These are phyloP conservation scores for Dioszegia aurantiaca DNA, from an alignment of 768 basidiomycete species.

Conservation along the genomic window DNA sequence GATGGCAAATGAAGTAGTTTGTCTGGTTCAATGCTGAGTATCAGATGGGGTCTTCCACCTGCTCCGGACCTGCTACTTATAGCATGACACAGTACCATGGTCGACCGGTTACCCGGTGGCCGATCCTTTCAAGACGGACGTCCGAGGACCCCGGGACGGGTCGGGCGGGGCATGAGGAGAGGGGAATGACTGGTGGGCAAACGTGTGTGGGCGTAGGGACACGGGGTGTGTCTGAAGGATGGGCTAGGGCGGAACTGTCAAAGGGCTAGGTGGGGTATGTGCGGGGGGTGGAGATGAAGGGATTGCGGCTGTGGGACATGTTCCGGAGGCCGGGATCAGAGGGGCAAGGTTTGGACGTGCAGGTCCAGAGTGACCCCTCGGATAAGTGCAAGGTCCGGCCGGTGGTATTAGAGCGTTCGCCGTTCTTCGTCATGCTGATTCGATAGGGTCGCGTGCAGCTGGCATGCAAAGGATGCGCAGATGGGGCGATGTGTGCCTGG, in stretches of 20 bases:
- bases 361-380: no score
- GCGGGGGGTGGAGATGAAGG: not conserved
- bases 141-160: not conserved
- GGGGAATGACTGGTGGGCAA: not conserved
- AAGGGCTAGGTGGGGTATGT: not conserved
- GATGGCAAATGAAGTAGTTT: not conserved
- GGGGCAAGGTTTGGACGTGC: no score
- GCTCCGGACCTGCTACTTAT: not conserved
- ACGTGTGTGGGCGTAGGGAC: slow-evolving; percentile 4
- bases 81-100: not conserved
- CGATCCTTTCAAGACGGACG: not conserved
- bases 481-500: slow-evolving; percentile 1
- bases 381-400: no score
- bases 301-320: not conserved
- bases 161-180: not conserved
- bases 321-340: not conserved
- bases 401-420: no score
- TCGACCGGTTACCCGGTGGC: not conserved
- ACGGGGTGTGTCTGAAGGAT: slow-evolving; percentile 1
- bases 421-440: no score
- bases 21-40: no score
- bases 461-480: not conserved
- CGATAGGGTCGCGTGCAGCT: no score
- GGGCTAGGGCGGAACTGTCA: not conserved
- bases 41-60: not conserved